phyloP scores from a whole-genome alignment of 306 rosid genomes.

The Biancaea sappan region DNA sequence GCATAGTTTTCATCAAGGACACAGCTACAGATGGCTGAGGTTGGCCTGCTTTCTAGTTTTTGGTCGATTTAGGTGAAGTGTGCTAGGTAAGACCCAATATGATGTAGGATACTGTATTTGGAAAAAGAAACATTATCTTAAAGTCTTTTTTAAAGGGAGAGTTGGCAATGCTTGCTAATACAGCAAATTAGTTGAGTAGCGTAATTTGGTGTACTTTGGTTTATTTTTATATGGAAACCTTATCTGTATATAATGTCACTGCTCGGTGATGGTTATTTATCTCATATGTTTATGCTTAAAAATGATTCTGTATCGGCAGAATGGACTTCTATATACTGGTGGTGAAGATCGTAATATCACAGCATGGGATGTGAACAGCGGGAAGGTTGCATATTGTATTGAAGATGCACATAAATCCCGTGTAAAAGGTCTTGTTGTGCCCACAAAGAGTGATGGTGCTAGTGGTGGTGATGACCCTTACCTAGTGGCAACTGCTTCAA shows the following conservation, averaged over 20 bases:
- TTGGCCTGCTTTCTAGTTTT: neutral
- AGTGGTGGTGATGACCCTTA: slow-evolving; percentile 64
- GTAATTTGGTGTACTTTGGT: neutral
- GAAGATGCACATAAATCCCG: slow-evolving; percentile 81
- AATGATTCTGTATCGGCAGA: slow-evolving; percentile 49
- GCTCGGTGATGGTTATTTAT: neutral
- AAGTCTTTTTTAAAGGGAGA: neutral
- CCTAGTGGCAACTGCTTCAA: slow-evolving; percentile 80
- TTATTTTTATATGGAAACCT: neutral
- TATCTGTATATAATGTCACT: neutral
- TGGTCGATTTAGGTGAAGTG: neutral
- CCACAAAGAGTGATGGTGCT: slow-evolving; percentile 47
- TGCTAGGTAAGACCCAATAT: neutral
- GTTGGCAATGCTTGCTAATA: neutral
- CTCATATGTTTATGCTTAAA: neutral
- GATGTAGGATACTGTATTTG: neutral
- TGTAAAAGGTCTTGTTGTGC: slow-evolving; percentile 78
- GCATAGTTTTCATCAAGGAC: neutral
- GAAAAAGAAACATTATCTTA: neutral
- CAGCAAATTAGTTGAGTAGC: neutral
- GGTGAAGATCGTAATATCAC: slow-evolving; percentile 79
- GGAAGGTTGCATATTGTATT: slow-evolving; percentile 72
- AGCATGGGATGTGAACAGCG: slow-evolving; percentile 83
- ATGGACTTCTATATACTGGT: slow-evolving; percentile 75
- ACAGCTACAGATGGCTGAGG: neutral